These are phyloP conservation scores for Aspergillus pseudoglaucus DNA, from an alignment of 2,329 filamentous ascomycete genomes.

Conservation along the genomic window DNA sequence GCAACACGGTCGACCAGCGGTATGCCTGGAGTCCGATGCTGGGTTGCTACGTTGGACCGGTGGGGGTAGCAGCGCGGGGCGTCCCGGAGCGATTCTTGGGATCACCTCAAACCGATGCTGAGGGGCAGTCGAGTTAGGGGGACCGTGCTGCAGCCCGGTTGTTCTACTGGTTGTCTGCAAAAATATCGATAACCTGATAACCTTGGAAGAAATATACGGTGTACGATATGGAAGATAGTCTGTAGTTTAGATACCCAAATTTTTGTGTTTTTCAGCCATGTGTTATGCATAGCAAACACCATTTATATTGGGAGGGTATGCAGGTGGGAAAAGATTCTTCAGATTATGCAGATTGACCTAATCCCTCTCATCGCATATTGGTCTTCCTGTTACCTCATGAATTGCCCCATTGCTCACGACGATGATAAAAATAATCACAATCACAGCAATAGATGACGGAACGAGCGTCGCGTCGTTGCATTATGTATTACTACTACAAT, in stretches of 20 bases:
- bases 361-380: background rate
- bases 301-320: no score
- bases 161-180: background rate
- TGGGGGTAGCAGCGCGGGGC: constrained; percentile 56
- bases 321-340: no score
- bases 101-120: constrained; percentile 9
- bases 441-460: background rate
- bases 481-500: no score
- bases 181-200: background rate
- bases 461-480: no score
- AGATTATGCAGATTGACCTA: background rate
- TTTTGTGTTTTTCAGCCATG: background rate
- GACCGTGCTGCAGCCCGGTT: background rate
- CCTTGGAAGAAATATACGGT: background rate
- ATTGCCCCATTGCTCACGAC: no score
- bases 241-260: constrained; percentile 1
- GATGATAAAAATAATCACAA: background rate
- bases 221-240: background rate
- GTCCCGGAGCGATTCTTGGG: constrained; percentile 69
- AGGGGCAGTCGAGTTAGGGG: background rate
- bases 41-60: constrained; percentile 72
- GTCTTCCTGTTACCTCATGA: no score
- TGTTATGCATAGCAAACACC: no score
- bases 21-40: constrained; percentile 77
- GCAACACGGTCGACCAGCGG: constrained; percentile 63